Conservation (phyloP, 768 basidiomycete genomes). For the Kwoniella mangroviensis region DNA sequence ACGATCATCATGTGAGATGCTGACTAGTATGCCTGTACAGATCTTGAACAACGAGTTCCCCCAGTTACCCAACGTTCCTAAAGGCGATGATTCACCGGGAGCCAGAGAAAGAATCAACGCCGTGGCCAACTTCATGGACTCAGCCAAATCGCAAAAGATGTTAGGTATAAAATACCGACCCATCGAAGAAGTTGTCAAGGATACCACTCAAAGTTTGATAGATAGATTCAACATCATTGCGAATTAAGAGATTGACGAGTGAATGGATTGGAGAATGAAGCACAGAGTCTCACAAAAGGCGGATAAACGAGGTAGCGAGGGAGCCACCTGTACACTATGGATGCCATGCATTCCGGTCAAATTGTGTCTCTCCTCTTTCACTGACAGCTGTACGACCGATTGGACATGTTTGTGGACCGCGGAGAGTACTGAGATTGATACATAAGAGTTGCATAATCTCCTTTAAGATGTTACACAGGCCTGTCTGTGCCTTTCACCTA, state of each 20-base stretch:
- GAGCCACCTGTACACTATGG: too few species aligned
- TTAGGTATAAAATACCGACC: slow-evolving; percentile 43
- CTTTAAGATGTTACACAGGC: too few species aligned
- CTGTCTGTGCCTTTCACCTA: too few species aligned
- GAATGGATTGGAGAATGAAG: too few species aligned
- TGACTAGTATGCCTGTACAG: neutral
- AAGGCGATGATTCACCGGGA: slow-evolving; percentile 40
- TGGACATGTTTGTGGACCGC: too few species aligned
- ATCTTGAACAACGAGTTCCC: slow-evolving; percentile 36
- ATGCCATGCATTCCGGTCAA: too few species aligned
- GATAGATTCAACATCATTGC: slow-evolving; percentile 30
- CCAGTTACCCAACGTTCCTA: slow-evolving; percentile 34
- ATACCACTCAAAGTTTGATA: slow-evolving; percentile 39
- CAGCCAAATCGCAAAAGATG: slow-evolving; percentile 39
- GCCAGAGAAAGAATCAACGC: slow-evolving; percentile 26
- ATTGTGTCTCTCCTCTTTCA: too few species aligned
- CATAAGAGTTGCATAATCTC: too few species aligned
- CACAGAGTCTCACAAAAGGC: too few species aligned
- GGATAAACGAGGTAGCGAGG: too few species aligned
- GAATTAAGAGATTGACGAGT: neutral
- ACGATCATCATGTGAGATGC: neutral
- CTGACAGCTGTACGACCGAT: too few species aligned
- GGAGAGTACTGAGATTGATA: too few species aligned
- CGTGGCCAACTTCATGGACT: slow-evolving; percentile 29
- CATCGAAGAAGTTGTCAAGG: slow-evolving; percentile 33